Conservation (phyloP, 345 rosid species). For the Lenwebbia sp. region DNA sequence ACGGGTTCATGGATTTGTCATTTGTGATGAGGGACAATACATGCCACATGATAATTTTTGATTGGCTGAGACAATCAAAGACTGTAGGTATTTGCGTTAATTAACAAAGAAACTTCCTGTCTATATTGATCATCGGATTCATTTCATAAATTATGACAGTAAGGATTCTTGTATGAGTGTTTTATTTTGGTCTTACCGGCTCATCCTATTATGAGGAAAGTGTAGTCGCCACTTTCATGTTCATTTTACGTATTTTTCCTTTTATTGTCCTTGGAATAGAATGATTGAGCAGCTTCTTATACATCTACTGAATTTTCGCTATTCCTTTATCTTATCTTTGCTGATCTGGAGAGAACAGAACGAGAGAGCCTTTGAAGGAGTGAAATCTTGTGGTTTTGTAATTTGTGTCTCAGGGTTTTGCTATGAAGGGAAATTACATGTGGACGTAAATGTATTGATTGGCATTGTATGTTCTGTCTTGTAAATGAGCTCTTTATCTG, state of each 20-base stretch:
- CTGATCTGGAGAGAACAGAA: background rate
- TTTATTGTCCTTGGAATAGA: background rate
- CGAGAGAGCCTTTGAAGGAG: background rate
- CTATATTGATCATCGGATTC: background rate
- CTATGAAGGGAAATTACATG: background rate
- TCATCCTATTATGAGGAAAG: background rate
- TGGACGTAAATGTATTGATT: background rate
- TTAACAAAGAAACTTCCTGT: background rate
- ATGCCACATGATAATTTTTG: background rate
- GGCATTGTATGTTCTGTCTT: background rate
- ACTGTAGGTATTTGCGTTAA: background rate
- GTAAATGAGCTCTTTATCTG: background rate
- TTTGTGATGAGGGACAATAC: background rate
- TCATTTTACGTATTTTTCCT: background rate
- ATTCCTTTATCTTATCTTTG: background rate
- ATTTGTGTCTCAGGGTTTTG: background rate
- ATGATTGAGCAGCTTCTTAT: background rate
- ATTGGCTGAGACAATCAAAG: background rate
- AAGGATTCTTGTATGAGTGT: background rate
- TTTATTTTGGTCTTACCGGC: background rate
- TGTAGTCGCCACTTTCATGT: background rate
- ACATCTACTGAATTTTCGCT: background rate
- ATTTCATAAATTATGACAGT: background rate
- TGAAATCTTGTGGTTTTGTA: background rate
- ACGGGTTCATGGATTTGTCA: background rate